phyloP scores from a whole-genome alignment of 2,329 filamentous ascomycete species.

The Tolypocladium ovalisporum region DNA sequence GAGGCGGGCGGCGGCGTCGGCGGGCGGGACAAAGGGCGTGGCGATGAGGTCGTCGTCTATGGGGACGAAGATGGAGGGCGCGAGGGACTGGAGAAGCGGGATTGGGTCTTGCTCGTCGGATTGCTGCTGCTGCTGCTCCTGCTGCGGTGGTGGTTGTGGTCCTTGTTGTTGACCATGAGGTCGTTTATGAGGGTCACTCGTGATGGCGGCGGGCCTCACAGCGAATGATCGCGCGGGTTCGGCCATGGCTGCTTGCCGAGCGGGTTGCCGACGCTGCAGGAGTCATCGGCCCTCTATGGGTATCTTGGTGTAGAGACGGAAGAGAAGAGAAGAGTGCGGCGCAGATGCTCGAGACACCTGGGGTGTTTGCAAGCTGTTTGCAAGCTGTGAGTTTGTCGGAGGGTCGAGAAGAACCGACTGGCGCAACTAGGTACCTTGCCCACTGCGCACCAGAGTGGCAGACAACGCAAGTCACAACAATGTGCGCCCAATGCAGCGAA shows the following conservation, averaged over 20 bases:
- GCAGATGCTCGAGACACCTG: background rate
- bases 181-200: background rate
- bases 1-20: constrained; percentile 8
- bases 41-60: constrained; percentile 13
- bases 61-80: constrained; percentile 23
- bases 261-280: background rate
- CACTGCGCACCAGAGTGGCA: no score
- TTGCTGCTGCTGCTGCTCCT: background rate
- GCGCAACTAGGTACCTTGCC: no score
- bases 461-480: no score
- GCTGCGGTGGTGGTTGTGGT: background rate
- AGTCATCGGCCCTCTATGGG: background rate
- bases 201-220: background rate
- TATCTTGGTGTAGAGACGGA: background rate
- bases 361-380: background rate
- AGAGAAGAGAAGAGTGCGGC: background rate
- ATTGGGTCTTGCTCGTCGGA: background rate
- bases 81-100: constrained; percentile 11
- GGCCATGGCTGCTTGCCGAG: background rate
- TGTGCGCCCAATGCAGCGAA: background rate
- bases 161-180: background rate
- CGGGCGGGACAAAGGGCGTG: constrained; percentile 5
- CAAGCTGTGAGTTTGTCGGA: background rate
- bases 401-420: background rate
- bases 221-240: background rate